Percentiles rank a stretch among this genome's conserved stretches.
Evolutionary conservation across 257 asterid genomes (phyloP).

Genomic region (Thymus quinquecostatus): DNA sequence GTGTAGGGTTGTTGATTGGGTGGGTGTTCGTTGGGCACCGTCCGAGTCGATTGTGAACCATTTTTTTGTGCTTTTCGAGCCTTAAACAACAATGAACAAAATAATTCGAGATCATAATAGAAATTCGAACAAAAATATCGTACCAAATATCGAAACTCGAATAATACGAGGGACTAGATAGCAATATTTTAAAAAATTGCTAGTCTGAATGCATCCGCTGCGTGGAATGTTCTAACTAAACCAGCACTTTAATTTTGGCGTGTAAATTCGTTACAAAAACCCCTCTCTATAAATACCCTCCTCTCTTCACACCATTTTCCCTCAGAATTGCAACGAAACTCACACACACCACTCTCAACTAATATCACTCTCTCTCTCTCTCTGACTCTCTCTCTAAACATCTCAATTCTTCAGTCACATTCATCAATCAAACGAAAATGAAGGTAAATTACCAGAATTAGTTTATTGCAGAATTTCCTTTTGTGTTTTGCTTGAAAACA

Average conservation of each 20-base stretch:
- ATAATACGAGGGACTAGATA: background rate
- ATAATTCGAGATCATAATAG: too few relatives aligned
- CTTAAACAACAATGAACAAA: too few relatives aligned
- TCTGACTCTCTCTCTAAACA: background rate
- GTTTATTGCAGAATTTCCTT: background rate
- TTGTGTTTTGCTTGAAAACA: background rate
- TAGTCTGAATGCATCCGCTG: background rate
- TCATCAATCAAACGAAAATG: slow-evolving; percentile 20
- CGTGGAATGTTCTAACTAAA: background rate
- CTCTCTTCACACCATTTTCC: background rate
- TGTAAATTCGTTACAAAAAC: background rate
- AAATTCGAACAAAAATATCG: background rate
- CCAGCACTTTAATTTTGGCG: background rate
- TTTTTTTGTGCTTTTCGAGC: too few relatives aligned
- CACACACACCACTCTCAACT: background rate
- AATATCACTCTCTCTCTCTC: too few relatives aligned
- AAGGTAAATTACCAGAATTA: background rate
- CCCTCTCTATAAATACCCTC: background rate
- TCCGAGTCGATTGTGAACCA: too few relatives aligned
- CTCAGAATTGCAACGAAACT: background rate
- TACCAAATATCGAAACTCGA: background rate
- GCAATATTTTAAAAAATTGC: background rate
- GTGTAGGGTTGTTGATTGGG: too few relatives aligned
- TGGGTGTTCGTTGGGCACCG: too few relatives aligned
- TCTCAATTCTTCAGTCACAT: background rate